These are phyloP conservation scores for Bisporella sp. DNA, from an alignment of 2,329 filamentous ascomycete genomes.

Conservation along the genomic window DNA sequence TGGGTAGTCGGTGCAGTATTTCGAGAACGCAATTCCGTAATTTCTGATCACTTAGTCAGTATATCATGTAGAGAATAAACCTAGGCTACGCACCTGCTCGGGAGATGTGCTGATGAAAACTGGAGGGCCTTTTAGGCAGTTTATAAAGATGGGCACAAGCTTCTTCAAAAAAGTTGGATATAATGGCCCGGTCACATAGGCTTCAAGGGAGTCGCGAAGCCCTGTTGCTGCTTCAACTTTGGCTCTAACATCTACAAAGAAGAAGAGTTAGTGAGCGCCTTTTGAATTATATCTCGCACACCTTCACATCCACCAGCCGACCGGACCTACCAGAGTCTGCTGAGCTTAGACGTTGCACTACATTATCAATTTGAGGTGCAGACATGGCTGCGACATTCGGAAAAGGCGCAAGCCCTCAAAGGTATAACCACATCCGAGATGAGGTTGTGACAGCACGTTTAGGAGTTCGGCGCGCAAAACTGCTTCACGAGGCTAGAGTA, in stretches of 20 bases:
- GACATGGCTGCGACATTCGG: constrained; percentile 50
- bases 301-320: neutral
- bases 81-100: constrained; percentile 64
- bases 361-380: constrained; percentile 53
- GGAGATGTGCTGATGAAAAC: constrained; percentile 86
- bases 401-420: neutral
- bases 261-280: neutral
- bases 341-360: constrained; percentile 49
- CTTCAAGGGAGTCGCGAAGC: constrained; percentile 85
- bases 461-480: too few relatives aligned
- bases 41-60: constrained; percentile 46
- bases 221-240: constrained; percentile 79
- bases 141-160: constrained; percentile 83
- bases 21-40: constrained; percentile 90
- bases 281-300: neutral
- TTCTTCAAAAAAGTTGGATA: constrained; percentile 80
- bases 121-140: constrained; percentile 75
- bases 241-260: constrained; percentile 61
- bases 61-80: neutral
- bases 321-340: constrained; percentile 22
- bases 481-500: too few relatives aligned
- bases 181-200: constrained; percentile 70
- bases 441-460: too few relatives aligned
- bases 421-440: too few relatives aligned
- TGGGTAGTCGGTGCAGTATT: constrained; percentile 79